Percentiles rank a stretch among this genome's conserved stretches.
Conservation (phyloP, 2,329 filamentous ascomycete species). For the Sporothrix luriei region DNA sequence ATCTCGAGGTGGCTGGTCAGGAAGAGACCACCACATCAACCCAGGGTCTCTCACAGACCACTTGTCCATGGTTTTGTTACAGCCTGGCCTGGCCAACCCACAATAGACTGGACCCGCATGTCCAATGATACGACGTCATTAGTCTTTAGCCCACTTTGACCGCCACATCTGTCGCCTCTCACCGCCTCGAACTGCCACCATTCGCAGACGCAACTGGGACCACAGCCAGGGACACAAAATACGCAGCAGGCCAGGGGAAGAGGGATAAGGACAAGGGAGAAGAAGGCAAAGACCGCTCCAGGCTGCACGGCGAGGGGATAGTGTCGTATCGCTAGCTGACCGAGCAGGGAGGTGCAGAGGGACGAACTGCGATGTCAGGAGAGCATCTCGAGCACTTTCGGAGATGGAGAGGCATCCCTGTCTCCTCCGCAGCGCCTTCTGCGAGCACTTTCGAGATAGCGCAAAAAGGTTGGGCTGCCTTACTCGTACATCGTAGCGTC, state of each 20-base stretch:
- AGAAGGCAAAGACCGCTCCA: background rate
- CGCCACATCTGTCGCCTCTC: constrained; percentile 5
- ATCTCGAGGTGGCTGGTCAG: constrained; percentile 18
- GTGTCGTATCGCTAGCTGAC: constrained; percentile 10
- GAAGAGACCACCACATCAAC: background rate
- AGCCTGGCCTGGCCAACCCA: background rate
- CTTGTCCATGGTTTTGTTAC: background rate
- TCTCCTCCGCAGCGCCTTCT: constrained; percentile 23
- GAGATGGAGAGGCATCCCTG: background rate
- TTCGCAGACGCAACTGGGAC: background rate
- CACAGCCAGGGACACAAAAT: constrained; percentile 16
- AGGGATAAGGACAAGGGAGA: background rate
- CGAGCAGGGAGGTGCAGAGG: background rate
- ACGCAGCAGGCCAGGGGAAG: background rate
- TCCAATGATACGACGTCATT: background rate
- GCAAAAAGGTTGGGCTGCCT: background rate
- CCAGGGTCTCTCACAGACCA: constrained; percentile 10
- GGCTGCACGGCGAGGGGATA: constrained; percentile 13
- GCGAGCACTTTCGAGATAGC: constrained; percentile 26
- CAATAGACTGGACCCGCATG: background rate
- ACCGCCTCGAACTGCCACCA: background rate
- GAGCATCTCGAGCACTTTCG: background rate
- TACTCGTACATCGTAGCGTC: background rate
- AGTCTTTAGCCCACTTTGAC: background rate
- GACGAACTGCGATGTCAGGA: background rate